These are phyloP conservation scores for Suillus subluteus DNA, from an alignment of 768 basidiomycete species.

Conservation along the genomic window DNA sequence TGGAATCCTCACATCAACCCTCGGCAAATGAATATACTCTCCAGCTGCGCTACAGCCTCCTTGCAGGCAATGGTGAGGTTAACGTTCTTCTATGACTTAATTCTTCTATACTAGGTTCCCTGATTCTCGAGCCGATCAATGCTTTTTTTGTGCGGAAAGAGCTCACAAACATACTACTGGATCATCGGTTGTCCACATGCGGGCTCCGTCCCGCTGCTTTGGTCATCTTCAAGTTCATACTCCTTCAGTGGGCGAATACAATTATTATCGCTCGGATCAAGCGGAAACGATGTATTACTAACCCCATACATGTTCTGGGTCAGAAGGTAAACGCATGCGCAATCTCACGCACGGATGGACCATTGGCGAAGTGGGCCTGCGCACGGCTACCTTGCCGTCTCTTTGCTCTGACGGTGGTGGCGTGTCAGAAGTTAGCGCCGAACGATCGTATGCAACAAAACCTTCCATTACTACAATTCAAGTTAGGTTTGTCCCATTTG, in stretches of 20 bases:
- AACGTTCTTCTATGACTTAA: slow-evolving; percentile 7
- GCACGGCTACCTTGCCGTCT: not conserved
- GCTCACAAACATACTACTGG: not conserved
- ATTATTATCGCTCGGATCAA: slow-evolving; percentile 1
- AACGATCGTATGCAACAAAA: not conserved
- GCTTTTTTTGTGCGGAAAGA: not conserved
- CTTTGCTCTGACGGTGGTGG: not conserved
- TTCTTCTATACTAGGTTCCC: not conserved
- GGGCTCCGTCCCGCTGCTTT: not conserved
- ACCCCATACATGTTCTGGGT: not conserved
- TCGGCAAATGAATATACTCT: slow-evolving; percentile 5
- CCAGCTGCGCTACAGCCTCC: slow-evolving; percentile 10
- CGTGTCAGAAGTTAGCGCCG: not conserved
- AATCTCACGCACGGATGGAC: not conserved
- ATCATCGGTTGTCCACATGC: not conserved
- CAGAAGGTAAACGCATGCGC: not conserved
- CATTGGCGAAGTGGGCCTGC: not conserved
- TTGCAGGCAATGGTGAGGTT: slow-evolving; percentile 12
- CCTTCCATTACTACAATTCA: slow-evolving; percentile 2
- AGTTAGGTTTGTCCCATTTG: slow-evolving; percentile 8
- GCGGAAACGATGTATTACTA: not conserved
- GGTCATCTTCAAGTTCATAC: not conserved
- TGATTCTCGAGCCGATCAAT: slow-evolving; percentile 6
- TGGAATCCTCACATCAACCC: slow-evolving; percentile 1
- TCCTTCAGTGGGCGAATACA: not conserved